A percentile compares a stretch with the other conserved stretches of the same genome.
phyloP scores from a whole-genome alignment of 1,139 yeast genomes.

The Blastobotrys aristatus region DNA sequence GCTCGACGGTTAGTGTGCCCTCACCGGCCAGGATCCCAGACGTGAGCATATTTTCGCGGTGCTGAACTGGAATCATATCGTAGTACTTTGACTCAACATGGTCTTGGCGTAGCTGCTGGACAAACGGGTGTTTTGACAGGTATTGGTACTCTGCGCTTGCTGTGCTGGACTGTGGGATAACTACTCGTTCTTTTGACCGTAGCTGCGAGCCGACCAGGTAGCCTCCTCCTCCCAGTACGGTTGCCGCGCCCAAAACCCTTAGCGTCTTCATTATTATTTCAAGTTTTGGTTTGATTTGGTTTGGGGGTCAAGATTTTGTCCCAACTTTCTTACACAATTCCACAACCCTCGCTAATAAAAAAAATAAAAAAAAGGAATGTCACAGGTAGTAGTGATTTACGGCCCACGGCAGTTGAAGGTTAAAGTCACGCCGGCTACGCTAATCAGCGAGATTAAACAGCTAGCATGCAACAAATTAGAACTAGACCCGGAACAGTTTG shows the following conservation, averaged over 20 bases:
- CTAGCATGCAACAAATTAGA: constrained; percentile 25
- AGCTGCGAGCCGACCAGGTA: constrained; percentile 3
- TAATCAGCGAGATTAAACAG: constrained; percentile 26
- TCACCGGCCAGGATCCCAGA: constrained; percentile 26
- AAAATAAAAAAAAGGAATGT: constrained; percentile 2
- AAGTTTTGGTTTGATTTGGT: no score
- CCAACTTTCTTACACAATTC: background rate
- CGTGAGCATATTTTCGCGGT: constrained; percentile 26
- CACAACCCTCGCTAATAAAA: background rate
- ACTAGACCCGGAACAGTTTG: constrained; percentile 23
- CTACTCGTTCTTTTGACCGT: constrained; percentile 1
- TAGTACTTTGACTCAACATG: constrained; percentile 23
- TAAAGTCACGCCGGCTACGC: constrained; percentile 26
- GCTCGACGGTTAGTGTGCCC: constrained; percentile 28
- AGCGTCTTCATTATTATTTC: background rate
- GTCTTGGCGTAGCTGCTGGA: constrained; percentile 19
- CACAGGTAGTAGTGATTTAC: constrained; percentile 21
- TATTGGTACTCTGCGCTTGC: constrained; percentile 16
- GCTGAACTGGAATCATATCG: constrained; percentile 26
- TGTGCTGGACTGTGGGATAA: background rate
- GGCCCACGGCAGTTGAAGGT: constrained; percentile 24
- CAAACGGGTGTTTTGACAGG: constrained; percentile 23
- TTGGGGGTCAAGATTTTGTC: background rate
- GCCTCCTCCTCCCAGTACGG: constrained; percentile 1
- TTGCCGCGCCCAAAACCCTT: background rate